Evolutionary conservation across 108 stramenopile species (phyloP).

Genomic region (Pseudonitzschia multistriata): DNA sequence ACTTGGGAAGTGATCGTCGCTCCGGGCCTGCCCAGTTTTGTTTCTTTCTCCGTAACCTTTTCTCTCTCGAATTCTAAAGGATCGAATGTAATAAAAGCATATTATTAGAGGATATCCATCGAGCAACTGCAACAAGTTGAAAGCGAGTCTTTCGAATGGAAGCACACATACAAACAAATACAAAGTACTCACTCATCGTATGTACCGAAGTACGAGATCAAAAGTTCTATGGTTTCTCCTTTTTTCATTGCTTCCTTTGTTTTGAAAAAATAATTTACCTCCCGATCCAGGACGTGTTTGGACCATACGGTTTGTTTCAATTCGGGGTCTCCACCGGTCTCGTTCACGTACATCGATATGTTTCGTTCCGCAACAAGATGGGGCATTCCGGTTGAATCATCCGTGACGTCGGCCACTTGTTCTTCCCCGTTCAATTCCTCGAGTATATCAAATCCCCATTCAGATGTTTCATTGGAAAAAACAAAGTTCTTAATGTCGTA

Average conservation of each 20-base stretch:
- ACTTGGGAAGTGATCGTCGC: constrained; percentile 42
- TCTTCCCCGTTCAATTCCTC: constrained; percentile 32
- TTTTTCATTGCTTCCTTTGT: constrained; percentile 51
- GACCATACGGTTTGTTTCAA: constrained; percentile 51
- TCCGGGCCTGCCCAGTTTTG: constrained; percentile 17
- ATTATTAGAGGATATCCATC: not conserved
- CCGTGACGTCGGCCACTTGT: constrained; percentile 70
- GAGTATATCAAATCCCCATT: constrained; percentile 31
- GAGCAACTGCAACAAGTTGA: not conserved
- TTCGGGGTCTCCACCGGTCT: constrained; percentile 54
- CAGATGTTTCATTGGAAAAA: constrained; percentile 39
- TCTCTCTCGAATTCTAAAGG: constrained; percentile 43
- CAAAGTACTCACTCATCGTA: constrained; percentile 47
- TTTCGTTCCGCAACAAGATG: constrained; percentile 50
- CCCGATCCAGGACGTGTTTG: constrained; percentile 35
- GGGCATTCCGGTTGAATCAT: constrained; percentile 68
- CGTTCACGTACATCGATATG: constrained; percentile 76
- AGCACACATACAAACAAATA: not conserved
- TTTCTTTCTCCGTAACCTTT: constrained; percentile 74
- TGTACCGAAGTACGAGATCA: constrained; percentile 55
- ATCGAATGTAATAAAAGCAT: not conserved
- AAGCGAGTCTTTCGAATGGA: not conserved
- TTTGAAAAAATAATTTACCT: constrained; percentile 50
- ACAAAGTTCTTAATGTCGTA: constrained; percentile 60
- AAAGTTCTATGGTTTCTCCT: constrained; percentile 63